Percentiles rank a stretch among this genome's conserved stretches.
Conservation (phyloP, 1,284 basidiomycete genomes). For the Microbotryum scabiosae region DNA sequence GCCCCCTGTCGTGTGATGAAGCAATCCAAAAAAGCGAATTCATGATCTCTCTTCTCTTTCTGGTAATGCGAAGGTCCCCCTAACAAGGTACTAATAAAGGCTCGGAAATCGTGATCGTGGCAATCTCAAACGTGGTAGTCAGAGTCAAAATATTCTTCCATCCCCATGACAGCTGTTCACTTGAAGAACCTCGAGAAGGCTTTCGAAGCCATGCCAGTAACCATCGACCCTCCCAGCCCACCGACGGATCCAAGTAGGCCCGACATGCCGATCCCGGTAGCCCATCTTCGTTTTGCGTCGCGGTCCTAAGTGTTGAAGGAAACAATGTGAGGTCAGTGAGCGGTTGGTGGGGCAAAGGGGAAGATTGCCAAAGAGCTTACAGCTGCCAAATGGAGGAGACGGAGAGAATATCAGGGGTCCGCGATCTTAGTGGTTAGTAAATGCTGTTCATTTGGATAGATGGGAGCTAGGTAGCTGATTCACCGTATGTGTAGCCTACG, state of each 20-base stretch:
- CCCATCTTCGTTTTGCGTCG: constrained; percentile 35
- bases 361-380: background rate
- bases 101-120: too few species aligned
- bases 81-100: too few species aligned
- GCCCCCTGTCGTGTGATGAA: too few species aligned
- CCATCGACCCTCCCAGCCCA: constrained; percentile 31
- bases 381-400: background rate
- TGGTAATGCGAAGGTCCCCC: too few species aligned
- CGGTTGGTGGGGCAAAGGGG: background rate
- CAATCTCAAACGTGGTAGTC: too few species aligned
- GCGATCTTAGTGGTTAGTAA: background rate
- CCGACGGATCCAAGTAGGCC: constrained; percentile 32
- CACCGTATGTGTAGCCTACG: constrained; percentile 77
- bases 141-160: too few species aligned
- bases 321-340: background rate
- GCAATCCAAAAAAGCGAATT: too few species aligned
- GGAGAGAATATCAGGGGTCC: background rate
- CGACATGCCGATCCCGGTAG: constrained; percentile 31
- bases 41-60: too few species aligned
- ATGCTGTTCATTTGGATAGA: constrained; percentile 40
- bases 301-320: constrained; percentile 20
- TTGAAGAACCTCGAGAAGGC: constrained; percentile 23
- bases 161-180: background rate
- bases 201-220: constrained; percentile 24
- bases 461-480: constrained; percentile 6